A percentile compares a stretch with the other conserved stretches of the same genome.
phyloP scores from a whole-genome alignment of 371 early-diverging fungal species.

The Lichtheimia ornata region DNA sequence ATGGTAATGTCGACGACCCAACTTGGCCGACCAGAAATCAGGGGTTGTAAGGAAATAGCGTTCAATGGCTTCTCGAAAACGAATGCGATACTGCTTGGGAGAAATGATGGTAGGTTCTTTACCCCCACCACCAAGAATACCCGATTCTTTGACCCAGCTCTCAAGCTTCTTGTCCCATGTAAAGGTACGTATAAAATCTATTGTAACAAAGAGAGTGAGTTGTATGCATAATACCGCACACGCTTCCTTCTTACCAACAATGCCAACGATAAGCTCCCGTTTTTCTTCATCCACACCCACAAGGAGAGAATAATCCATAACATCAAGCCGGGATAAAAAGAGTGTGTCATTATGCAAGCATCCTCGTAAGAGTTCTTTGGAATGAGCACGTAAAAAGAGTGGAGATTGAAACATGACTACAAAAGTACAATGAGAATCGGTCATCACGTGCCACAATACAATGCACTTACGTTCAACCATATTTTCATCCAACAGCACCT shows the following conservation, averaged over 20 bases:
- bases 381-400: conserved; percentile 87
- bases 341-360: conserved; percentile 91
- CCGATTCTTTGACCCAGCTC: conserved; percentile 94
- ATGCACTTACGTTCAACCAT: conserved; percentile 72
- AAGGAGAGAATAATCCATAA: conserved; percentile 97
- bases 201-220: too few species aligned
- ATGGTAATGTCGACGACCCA: conserved; percentile 7
- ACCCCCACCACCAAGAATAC: conserved; percentile 84
- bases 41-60: conserved; percentile 83
- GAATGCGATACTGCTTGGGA: conserved; percentile 88
- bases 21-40: conserved; percentile 52
- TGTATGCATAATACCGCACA: not conserved
- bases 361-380: conserved; percentile 82
- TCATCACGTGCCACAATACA: not conserved
- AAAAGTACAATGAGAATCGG: not conserved
- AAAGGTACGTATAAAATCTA: conserved; percentile 94
- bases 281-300: conserved; percentile 89
- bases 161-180: conserved; percentile 98
- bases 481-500: conserved; percentile 94
- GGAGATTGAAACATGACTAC: conserved; percentile 83
- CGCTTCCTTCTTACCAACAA: conserved; percentile 70
- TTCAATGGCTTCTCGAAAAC: conserved; percentile 95
- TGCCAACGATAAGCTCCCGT: conserved; percentile 91
- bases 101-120: conserved; percentile 94
- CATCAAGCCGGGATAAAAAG: conserved; percentile 86